Conservation (phyloP, 2,329 filamentous ascomycete species). For the Fusarium tjaetaba region DNA sequence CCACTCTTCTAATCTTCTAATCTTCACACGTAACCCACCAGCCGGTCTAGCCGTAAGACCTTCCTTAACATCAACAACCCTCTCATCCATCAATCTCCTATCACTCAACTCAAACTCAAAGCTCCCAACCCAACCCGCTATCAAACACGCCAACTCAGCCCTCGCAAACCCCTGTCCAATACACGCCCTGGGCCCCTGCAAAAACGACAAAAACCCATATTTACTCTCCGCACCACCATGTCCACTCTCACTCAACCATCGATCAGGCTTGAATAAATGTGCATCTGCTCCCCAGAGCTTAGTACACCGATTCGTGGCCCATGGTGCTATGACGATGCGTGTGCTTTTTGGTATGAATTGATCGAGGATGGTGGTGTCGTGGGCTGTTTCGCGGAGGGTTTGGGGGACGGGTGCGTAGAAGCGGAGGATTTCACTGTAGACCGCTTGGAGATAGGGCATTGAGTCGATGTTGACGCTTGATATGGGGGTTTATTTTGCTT, state of each 20-base stretch:
- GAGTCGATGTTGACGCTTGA: conserved; percentile 68
- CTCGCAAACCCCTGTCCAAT: conserved; percentile 85
- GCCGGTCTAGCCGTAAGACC: conserved; percentile 77
- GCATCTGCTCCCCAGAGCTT: conserved; percentile 81
- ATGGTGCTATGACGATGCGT: conserved; percentile 70
- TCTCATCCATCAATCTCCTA: conserved; percentile 70
- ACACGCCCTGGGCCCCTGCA: conserved; percentile 86
- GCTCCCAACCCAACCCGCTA: conserved; percentile 80
- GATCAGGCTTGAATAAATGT: conserved; percentile 77
- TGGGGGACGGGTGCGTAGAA: conserved; percentile 76
- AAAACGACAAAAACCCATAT: conserved; percentile 81
- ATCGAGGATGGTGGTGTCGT: conserved; percentile 72
- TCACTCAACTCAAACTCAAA: conserved; percentile 71
- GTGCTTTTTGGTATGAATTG: conserved; percentile 76
- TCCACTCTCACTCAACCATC: conserved; percentile 71
- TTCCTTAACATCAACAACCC: conserved; percentile 71
- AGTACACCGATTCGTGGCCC: conserved; percentile 74
- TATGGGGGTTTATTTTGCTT: conserved; percentile 44
- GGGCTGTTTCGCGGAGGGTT: conserved; percentile 71
- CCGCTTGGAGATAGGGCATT: conserved; percentile 81
- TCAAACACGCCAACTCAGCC: conserved; percentile 83
- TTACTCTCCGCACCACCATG: conserved; percentile 79
- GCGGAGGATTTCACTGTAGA: conserved; percentile 80
- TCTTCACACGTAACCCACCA: conserved; percentile 74
- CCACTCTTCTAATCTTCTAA: conserved; percentile 53